Conservation (phyloP, 2,329 filamentous ascomycete genomes). For the Ophiostoma ulmi region DNA sequence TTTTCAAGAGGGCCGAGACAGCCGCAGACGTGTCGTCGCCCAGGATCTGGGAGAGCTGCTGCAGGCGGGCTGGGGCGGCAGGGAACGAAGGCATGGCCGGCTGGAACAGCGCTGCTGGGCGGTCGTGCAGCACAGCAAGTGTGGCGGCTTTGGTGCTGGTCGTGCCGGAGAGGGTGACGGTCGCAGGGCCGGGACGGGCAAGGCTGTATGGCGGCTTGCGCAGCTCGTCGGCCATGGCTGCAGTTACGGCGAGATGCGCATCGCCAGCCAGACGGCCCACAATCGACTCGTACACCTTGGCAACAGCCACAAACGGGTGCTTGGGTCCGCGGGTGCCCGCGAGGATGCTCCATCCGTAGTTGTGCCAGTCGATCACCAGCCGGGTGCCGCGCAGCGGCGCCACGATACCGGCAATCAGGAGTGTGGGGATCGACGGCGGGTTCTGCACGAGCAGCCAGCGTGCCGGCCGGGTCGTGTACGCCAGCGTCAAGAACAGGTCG, state of each 20-base stretch:
- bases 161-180: slow-evolving; percentile 28
- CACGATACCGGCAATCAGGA: slow-evolving; percentile 67
- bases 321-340: slow-evolving; percentile 51
- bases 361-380: slow-evolving; percentile 95
- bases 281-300: slow-evolving; percentile 69
- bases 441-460: slow-evolving; percentile 82
- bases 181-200: slow-evolving; percentile 31
- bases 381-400: slow-evolving; percentile 73
- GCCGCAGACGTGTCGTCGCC: background rate
- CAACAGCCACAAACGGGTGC: slow-evolving; percentile 72
- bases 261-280: slow-evolving; percentile 61
- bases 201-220: slow-evolving; percentile 59
- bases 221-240: slow-evolving; percentile 78
- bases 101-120: slow-evolving; percentile 76
- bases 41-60: slow-evolving; percentile 21
- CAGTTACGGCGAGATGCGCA: slow-evolving; percentile 80
- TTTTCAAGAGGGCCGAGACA: background rate
- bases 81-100: slow-evolving; percentile 46
- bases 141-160: background rate
- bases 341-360: slow-evolving; percentile 94
- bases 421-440: slow-evolving; percentile 87
- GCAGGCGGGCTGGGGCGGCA: slow-evolving; percentile 14
- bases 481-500: slow-evolving; percentile 64
- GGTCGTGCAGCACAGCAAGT: slow-evolving; percentile 74
- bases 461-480: slow-evolving; percentile 67